Conservation (phyloP, 139 green algal genomes). For the Closterium sp. region DNA sequence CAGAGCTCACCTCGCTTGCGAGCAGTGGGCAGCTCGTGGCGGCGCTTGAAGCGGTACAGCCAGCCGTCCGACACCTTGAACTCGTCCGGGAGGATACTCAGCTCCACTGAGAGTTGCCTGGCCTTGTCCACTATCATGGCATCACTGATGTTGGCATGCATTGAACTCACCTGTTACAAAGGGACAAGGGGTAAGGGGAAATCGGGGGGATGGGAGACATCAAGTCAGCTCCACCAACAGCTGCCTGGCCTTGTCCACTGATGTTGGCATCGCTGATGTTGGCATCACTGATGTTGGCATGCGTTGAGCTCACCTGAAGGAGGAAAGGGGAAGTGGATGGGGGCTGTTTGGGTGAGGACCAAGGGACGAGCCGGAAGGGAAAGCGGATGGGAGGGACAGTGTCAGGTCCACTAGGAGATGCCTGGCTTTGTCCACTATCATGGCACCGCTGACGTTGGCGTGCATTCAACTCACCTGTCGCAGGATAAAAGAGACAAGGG, state of each 20-base stretch:
- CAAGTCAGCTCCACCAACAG: no score
- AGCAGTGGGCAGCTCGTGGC: neutral
- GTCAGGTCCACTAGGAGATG: neutral
- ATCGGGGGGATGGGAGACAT: no score
- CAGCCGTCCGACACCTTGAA: neutral
- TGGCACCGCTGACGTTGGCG: neutral
- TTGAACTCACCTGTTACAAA: neutral
- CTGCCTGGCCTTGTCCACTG: no score
- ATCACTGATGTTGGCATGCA: neutral
- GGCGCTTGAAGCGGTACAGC: neutral
- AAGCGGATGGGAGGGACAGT: no score
- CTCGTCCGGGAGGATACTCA: neutral
- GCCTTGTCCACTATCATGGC: neutral
- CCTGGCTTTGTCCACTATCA: neutral
- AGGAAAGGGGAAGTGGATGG: no score
- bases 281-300: neutral
- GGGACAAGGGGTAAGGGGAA: no score
- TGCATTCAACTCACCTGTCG: neutral
- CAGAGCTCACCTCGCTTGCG: no score
- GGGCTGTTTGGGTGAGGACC: no score
- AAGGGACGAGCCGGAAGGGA: no score
- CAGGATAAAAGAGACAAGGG: no score
- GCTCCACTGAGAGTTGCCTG: neutral
- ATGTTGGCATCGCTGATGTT: neutral
- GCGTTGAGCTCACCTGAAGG: neutral